A percentile compares a stretch with the other conserved stretches of the same genome.
phyloP scores from a whole-genome alignment of 2,329 filamentous ascomycete genomes.

The Talaromyces pinophilus region DNA sequence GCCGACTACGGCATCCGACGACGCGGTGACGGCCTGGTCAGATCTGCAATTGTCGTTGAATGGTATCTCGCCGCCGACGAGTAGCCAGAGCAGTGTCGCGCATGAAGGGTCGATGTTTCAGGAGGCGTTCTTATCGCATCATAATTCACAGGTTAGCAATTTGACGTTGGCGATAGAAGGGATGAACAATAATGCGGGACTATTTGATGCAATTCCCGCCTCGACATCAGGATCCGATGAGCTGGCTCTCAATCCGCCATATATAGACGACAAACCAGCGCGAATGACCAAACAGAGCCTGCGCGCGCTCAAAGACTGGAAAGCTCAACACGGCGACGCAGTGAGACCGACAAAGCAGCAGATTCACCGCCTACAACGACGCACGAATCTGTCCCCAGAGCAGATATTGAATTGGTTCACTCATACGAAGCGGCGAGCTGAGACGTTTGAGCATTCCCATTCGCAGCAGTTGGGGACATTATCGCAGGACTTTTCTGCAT shows the following conservation, averaged over 20 bases:
- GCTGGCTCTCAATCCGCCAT: background rate
- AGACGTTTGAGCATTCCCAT: constrained; percentile 1
- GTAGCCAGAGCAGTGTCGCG: background rate
- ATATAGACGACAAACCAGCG: background rate
- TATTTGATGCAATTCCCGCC: background rate
- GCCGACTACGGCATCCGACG: background rate
- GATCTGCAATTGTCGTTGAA: constrained; percentile 10
- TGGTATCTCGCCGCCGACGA: background rate
- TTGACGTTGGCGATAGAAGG: background rate
- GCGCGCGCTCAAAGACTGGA: constrained; percentile 16
- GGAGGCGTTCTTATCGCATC: background rate
- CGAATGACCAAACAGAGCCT: constrained; percentile 18
- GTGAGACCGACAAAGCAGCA: constrained; percentile 12
- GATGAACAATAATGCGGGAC: background rate
- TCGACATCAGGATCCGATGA: background rate
- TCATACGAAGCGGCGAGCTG: constrained; percentile 16
- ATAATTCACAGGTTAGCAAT: background rate
- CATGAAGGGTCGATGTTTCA: background rate
- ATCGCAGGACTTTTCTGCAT: background rate
- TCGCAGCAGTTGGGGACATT: background rate
- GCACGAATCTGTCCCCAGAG: constrained; percentile 7
- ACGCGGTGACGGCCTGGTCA: constrained; percentile 9
- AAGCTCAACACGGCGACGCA: constrained; percentile 7
- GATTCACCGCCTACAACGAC: constrained; percentile 3
- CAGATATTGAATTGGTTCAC: constrained; percentile 22